A percentile compares a stretch with the other conserved stretches of the same genome.
Evolutionary conservation across 2,329 filamentous ascomycete genomes (phyloP).

Genomic region (Aspergillus brasiliensis): DNA sequence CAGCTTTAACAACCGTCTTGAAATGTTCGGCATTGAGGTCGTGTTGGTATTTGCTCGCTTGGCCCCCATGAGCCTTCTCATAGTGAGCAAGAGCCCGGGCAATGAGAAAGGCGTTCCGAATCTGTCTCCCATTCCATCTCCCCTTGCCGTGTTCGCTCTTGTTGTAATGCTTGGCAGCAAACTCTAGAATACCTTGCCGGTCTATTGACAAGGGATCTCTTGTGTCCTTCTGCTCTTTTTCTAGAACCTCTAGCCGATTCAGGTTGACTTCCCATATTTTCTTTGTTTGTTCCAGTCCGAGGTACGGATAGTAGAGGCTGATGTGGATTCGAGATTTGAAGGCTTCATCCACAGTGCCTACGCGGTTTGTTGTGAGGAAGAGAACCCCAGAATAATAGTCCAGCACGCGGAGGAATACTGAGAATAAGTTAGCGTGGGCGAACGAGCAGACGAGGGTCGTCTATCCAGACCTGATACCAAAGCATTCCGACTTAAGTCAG

Average conservation of each 20-base stretch:
- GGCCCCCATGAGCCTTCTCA: neutral
- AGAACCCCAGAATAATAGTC: constrained; percentile 6
- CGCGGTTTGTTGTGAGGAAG: constrained; percentile 8
- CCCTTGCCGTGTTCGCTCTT: neutral
- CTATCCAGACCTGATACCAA: constrained; percentile 3
- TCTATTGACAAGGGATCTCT: neutral
- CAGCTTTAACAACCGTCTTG: neutral
- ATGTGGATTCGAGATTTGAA: constrained; percentile 11
- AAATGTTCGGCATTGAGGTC: neutral
- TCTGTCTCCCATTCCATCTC: neutral
- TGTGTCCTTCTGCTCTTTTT: neutral
- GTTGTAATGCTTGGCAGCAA: neutral
- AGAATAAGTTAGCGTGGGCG: too few species aligned
- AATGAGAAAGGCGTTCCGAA: neutral
- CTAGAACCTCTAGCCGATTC: neutral
- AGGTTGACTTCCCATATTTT: neutral
- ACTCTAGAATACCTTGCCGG: neutral
- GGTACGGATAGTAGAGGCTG: neutral
- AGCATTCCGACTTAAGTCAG: constrained; percentile 1
- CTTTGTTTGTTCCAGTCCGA: neutral
- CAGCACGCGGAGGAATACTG: constrained; percentile 6
- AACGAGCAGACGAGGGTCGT: too few species aligned
- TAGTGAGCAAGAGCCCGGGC: neutral
- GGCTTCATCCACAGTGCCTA: constrained; percentile 7
- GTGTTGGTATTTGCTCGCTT: neutral